Base-by-base conservation (phyloP, 129 eudicot species). In the Chrysanthemum seticuspe region DNA sequence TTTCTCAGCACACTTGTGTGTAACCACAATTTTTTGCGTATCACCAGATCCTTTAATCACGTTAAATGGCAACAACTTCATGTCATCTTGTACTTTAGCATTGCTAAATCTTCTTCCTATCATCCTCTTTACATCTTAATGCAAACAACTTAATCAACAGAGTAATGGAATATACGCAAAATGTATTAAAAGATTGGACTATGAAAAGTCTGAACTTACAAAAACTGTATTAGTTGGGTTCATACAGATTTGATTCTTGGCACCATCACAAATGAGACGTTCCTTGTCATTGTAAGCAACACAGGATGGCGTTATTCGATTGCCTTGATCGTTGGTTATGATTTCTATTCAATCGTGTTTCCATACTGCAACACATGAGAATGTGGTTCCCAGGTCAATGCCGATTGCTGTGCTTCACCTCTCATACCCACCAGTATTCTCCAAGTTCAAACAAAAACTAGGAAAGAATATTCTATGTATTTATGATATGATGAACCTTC, bases 271-370 rank as follows among this genome's bases (percentile, higher is more conserved):
- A 67, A 67, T 25, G 10, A 67, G 58, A 48, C 45, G 58, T 48
- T 67, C 19, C 9, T 10, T 0, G 6, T 67, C 72, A 12, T 31
- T 40, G 10, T 7, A 40, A 40, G 47, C 47, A 40, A 40, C 47
- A 40, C 47, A 40, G 47, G 47, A 40, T 12, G 58, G 72, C 6
- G 58, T 67, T 6, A 18, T 21, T 21, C 45, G 72, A 9, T 67
- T 47, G 19, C 72, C 72, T 67, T 67, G 72, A 15, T 67, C 58
- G 25, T 67, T 48, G 40, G 72, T 12, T 19, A 67, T 67, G 44
- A 67, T 67, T 36, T 67, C 11, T 4, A 67, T 67, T 48, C 58
- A 58, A 67, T 47, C 72, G 5, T 47, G 58, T 13, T 67, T 13
- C 72, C 58, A 21, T 0, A 67, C 45, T 4, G 72, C 72, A 48